Conservation (phyloP, 345 rosid genomes). For the Microcos paniculata region DNA sequence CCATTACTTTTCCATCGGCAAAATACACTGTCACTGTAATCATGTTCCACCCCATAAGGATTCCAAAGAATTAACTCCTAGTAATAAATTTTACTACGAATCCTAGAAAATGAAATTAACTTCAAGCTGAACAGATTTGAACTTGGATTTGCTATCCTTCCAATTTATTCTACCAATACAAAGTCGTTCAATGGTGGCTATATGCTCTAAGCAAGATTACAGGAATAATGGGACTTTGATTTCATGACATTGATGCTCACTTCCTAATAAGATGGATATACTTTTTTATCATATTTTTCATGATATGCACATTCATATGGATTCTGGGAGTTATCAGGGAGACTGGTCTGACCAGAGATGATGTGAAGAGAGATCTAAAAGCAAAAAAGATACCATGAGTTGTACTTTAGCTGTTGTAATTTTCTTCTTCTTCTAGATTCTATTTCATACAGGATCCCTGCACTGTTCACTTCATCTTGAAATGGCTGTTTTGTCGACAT, state of each 20-base stretch:
- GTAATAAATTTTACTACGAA: too few relatives aligned
- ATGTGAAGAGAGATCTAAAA: neutral
- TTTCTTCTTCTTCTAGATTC: neutral
- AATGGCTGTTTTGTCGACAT: neutral
- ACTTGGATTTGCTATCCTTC: neutral
- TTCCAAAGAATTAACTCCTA: too few relatives aligned
- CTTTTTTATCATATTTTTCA: neutral
- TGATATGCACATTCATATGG: too few relatives aligned
- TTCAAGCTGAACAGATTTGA: neutral
- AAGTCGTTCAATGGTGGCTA: neutral
- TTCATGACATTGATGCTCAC: too few relatives aligned
- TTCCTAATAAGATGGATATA: neutral
- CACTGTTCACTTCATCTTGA: neutral
- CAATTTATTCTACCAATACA: neutral
- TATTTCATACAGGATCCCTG: neutral
- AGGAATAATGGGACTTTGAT: neutral
- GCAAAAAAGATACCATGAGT: neutral
- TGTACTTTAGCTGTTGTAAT: neutral
- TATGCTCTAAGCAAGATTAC: neutral
- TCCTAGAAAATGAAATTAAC: neutral
- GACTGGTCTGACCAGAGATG: neutral
- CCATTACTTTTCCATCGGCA: neutral
- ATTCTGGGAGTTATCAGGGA: neutral
- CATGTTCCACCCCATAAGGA: neutral
- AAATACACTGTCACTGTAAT: neutral